Base-by-base conservation (phyloP, 345 rosid species). In the Orychophragmus violaceus region DNA sequence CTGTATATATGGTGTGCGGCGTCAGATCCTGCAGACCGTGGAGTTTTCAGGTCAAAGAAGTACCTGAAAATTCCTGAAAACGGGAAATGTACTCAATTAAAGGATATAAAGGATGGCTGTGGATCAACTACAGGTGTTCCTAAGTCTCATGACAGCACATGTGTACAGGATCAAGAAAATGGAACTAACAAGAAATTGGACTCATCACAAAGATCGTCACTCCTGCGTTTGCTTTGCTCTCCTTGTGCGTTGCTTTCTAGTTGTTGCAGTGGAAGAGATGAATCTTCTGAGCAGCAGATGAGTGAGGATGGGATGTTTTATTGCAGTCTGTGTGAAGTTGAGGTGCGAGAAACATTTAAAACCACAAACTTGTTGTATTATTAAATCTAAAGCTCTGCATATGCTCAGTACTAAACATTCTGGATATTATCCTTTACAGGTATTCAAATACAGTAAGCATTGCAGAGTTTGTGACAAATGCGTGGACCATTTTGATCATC, bases 401-500 rank as follows among this genome's bases (percentile, higher is more conserved):
- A 27, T 39, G 4, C 41, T 29, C 35, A 17, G 5, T 13, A 30
- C 21, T 30, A 66, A 37, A 5, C 4, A 17, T 49, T 32, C 28
- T 53, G 48, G 16, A 13, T 45, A 1, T 30, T 59, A 37, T 39
- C 32, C 72, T 25, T 60, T 69, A 36, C 82, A 94, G 96, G 99
- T 94, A 60, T 88, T 85, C 82, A 94, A 85, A 78, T 87, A 88
- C 81, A 94, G 97, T 84, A 94, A 94, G 79, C 99, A 90, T 70
- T 94, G 99, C 59, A 81, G 99, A 80, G 97, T 94, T 44, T 90
- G 97, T 46, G 97, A 94, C 82, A 94, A 94, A 81, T 90, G 97
- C 53, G 97, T 94, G 2, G 85, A 94, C 69, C 79, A 75, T 46
- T 94, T 90, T 52, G 99, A 90, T 78, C 99, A 94, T 80, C 99